These are phyloP conservation scores for Geotrichum fermentans DNA, from an alignment of 1,139 yeast species.

Conservation along the genomic window DNA sequence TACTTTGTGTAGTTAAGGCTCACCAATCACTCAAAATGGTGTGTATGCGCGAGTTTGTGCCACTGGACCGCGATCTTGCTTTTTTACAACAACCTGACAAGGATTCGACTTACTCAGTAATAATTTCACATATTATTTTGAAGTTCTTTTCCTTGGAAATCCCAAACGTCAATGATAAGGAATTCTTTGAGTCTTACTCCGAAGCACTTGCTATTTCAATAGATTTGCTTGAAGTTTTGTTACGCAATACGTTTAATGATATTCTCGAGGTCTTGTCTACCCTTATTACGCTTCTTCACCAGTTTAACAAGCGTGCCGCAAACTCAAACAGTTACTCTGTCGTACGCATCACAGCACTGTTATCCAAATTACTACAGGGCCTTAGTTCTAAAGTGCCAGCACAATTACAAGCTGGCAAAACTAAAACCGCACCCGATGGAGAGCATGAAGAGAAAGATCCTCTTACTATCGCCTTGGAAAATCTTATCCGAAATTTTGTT, in stretches of 20 bases:
- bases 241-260: constrained; percentile 17
- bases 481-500: constrained; percentile 20
- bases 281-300: constrained; percentile 19
- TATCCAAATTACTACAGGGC: constrained; percentile 19
- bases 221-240: constrained; percentile 13
- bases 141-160: constrained; percentile 41
- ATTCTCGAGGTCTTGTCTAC: constrained; percentile 19
- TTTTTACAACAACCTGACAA: constrained; percentile 25
- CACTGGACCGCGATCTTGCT: constrained; percentile 41
- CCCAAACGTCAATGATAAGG: constrained; percentile 11
- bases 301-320: constrained; percentile 16
- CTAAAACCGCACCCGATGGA: background rate
- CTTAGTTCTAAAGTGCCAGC: constrained; percentile 13
- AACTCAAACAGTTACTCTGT: constrained; percentile 20
- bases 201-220: constrained; percentile 12
- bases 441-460: constrained; percentile 15
- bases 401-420: constrained; percentile 7
- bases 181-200: constrained; percentile 16
- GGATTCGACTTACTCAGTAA: constrained; percentile 59
- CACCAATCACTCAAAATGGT: constrained; percentile 19
- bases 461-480: constrained; percentile 13
- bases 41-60: constrained; percentile 20
- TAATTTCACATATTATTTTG: constrained; percentile 46
- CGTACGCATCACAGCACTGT: constrained; percentile 20
- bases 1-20: constrained; percentile 21